These are phyloP conservation scores for Colletotrichum endophyticum DNA, from an alignment of 2,329 filamentous ascomycete genomes.

Conservation along the genomic window DNA sequence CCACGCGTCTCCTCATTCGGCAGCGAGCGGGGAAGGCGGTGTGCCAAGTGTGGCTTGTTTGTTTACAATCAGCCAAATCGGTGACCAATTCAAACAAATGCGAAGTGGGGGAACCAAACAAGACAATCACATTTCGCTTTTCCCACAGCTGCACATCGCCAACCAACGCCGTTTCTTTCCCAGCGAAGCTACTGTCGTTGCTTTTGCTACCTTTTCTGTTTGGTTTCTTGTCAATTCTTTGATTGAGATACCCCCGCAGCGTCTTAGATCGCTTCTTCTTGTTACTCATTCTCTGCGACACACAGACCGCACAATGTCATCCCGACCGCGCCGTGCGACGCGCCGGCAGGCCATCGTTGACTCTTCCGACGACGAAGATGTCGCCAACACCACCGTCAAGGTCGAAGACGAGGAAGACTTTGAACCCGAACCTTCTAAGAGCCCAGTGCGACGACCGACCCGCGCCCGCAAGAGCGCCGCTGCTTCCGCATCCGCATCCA, in stretches of 20 bases:
- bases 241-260: constrained; percentile 12
- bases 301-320: constrained; percentile 14
- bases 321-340: constrained; percentile 52
- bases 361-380: constrained; percentile 77
- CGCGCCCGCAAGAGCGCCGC: constrained; percentile 46
- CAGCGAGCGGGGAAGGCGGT: neutral
- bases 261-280: neutral
- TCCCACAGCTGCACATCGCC: neutral
- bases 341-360: constrained; percentile 79
- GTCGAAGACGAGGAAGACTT: constrained; percentile 78
- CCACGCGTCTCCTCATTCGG: neutral
- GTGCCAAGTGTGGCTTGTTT: constrained; percentile 15
- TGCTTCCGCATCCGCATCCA: constrained; percentile 49
- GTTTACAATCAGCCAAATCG: constrained; percentile 22
- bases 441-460: constrained; percentile 55
- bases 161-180: neutral
- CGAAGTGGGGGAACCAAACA: constrained; percentile 21
- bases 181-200: neutral
- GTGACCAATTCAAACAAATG: constrained; percentile 22
- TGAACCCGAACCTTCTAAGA: constrained; percentile 71
- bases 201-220: neutral
- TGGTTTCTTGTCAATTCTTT: neutral
- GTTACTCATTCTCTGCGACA: neutral
- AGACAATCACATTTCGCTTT: neutral
- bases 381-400: constrained; percentile 54